A percentile compares a stretch with the other conserved stretches of the same genome.
phyloP scores from a whole-genome alignment of 1,284 basidiomycete genomes.

The Trichosporon coremiiforme region DNA sequence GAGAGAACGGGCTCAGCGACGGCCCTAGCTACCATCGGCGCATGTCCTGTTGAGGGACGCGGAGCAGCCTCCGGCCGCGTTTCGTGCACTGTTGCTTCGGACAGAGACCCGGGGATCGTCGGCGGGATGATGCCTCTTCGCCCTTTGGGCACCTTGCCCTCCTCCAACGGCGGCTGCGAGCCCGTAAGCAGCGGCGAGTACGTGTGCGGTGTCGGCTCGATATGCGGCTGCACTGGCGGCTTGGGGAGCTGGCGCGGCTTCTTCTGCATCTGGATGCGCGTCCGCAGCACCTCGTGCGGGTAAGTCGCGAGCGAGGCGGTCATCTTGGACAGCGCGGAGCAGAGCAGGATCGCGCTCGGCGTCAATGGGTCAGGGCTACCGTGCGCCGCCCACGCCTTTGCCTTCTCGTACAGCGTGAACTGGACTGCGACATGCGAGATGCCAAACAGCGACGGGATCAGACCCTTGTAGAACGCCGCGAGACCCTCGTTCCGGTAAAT shows the following conservation, averaged over 20 bases:
- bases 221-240: slow-evolving; percentile 12
- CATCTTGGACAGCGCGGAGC: slow-evolving; percentile 89
- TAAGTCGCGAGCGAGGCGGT: slow-evolving; percentile 90
- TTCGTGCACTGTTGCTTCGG: not conserved
- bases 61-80: not conserved
- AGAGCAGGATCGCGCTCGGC: slow-evolving; percentile 72
- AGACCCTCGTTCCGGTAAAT: slow-evolving; percentile 85
- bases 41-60: slow-evolving; percentile 2
- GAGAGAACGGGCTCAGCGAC: too few relatives aligned
- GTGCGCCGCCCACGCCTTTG: slow-evolving; percentile 66
- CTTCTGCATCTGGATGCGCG: slow-evolving; percentile 73
- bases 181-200: slow-evolving; percentile 41
- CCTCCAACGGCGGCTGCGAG: slow-evolving; percentile 34
- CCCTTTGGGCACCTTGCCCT: not conserved
- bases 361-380: slow-evolving; percentile 62
- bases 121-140: not conserved
- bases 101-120: not conserved
- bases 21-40: not conserved
- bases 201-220: slow-evolving; percentile 20
- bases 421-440: slow-evolving; percentile 92
- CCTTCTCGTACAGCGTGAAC: slow-evolving; percentile 90
- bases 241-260: slow-evolving; percentile 5
- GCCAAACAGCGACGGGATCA: slow-evolving; percentile 83
- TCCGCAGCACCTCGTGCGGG: slow-evolving; percentile 93
- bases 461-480: slow-evolving; percentile 85